Percentiles rank a stretch among this genome's conserved stretches.
phyloP scores from a whole-genome alignment of 140 eudicot genomes.

The Bidens hawaiensis region DNA sequence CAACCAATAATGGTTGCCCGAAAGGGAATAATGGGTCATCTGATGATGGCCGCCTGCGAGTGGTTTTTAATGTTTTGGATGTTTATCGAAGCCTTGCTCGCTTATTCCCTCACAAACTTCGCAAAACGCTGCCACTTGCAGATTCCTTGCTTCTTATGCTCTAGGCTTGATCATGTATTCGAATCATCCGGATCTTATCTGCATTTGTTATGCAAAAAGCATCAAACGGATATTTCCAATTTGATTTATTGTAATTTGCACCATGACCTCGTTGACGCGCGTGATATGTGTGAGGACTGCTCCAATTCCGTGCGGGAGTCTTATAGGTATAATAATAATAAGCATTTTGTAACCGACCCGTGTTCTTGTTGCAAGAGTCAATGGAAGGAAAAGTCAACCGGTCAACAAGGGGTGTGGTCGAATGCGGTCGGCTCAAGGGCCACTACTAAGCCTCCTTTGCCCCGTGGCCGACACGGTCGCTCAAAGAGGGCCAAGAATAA shows the following conservation, averaged over 20 bases:
- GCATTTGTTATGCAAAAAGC: slow-evolving; percentile 52
- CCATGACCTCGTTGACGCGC: slow-evolving; percentile 53
- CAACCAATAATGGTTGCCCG: slow-evolving; percentile 53
- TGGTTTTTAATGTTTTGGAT: slow-evolving; percentile 86
- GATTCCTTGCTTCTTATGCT: slow-evolving; percentile 70
- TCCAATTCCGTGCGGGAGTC: slow-evolving; percentile 41
- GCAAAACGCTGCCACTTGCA: slow-evolving; percentile 58
- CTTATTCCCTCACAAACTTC: slow-evolving; percentile 53
- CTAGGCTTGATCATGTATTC: slow-evolving; percentile 55
- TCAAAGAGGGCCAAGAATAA: slow-evolving; percentile 56
- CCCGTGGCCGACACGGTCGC: slow-evolving; percentile 57
- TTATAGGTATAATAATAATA: no score
- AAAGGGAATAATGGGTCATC: slow-evolving; percentile 39
- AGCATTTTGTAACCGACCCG: slow-evolving; percentile 19
- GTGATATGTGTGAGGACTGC: slow-evolving; percentile 69
- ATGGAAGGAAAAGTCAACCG: slow-evolving; percentile 46
- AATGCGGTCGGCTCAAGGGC: slow-evolving; percentile 44
- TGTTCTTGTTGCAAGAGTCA: slow-evolving; percentile 70
- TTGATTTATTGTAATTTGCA: slow-evolving; percentile 59
- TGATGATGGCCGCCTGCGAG: slow-evolving; percentile 65
- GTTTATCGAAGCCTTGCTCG: slow-evolving; percentile 57
- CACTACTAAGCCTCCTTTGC: slow-evolving; percentile 71
- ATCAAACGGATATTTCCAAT: slow-evolving; percentile 54
- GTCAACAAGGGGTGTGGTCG: slow-evolving; percentile 41
- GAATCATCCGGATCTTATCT: slow-evolving; percentile 39